A percentile compares a stretch with the other conserved stretches of the same genome.
phyloP scores from a whole-genome alignment of 2,329 filamentous ascomycete species.

The Colletotrichum endophyticum region DNA sequence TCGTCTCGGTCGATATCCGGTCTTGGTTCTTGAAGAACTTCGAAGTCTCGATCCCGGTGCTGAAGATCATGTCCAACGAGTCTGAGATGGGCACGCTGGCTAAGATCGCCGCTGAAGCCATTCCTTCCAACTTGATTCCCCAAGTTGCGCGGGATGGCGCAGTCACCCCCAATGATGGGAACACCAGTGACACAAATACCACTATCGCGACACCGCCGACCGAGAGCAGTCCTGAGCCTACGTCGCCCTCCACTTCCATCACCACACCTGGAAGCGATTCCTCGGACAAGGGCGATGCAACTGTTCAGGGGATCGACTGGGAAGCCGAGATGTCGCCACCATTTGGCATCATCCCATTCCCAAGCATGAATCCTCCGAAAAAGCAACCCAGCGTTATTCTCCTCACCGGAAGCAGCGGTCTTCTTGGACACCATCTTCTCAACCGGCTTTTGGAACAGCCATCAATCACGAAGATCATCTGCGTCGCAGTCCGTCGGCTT shows the following conservation, averaged over 20 bases:
- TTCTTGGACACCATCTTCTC: background rate
- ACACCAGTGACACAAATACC: constrained; percentile 23
- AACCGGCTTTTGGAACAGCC: background rate
- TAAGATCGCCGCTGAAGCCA: background rate
- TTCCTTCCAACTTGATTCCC: background rate
- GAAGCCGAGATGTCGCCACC: background rate
- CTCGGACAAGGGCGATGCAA: background rate
- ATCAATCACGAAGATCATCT: background rate
- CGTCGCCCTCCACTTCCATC: background rate
- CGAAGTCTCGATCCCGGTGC: constrained; percentile 45
- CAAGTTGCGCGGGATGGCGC: background rate
- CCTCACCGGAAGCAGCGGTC: background rate
- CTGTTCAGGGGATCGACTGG: constrained; percentile 22
- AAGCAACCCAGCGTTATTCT: background rate
- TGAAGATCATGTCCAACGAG: constrained; percentile 25
- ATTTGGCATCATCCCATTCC: background rate
- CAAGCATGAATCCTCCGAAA: background rate
- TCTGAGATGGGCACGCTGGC: background rate
- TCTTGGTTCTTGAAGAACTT: constrained; percentile 53
- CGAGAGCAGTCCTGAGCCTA: background rate
- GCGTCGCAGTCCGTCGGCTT: background rate
- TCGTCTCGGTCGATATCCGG: constrained; percentile 38
- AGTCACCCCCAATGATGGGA: background rate
- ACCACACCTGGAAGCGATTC: background rate
- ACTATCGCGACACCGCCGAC: background rate